Base-by-base conservation (phyloP, 1,139 yeast genomes). In the Scheffersomyces illinoinensis region DNA sequence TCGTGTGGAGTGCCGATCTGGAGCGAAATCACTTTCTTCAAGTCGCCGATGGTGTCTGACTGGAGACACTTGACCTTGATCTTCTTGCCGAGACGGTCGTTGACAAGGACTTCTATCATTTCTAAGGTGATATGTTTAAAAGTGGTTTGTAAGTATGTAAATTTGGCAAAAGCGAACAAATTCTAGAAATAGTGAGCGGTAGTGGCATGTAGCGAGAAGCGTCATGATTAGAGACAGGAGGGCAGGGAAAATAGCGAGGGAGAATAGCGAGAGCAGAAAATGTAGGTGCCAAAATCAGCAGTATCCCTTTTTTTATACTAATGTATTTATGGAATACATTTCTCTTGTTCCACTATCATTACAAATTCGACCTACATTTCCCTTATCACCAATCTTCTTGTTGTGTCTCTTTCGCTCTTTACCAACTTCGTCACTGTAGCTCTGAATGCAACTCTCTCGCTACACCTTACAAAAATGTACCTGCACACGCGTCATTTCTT, bases 21-120 rank as follows among this genome's bases (percentile, higher is more conserved):
- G 20, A 92, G 79, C 0, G 95, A 89, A 19, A 96, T 75, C 12
- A 95, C 85, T 71, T 89, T 88, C 76, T 96, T 95, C 73, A 95
- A 88, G 68, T 96, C 99, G 4, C 96, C 98, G n/a, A 95, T 82
- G 0, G 95, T 84, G 71, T 95, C 99, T 10, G 88, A 88, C 3
- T 89, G 89, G 20, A 93, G 81, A 69, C 97, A 92, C 75, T 92
- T 93, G 56, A 93, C 98, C 57, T 85, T 82, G 53, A 93, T 89
- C 70, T 91, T 92, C 75, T 91, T 91, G 1, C 99, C 99, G 20
- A 95, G 81, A 64, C 97, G 56, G 53, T 66, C 68, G 58, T 66
- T 66, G 4, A 65, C 68, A 54, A 56, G 61, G 33, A 66, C 67
- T 43, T 63, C 64, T n/a, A 66, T 62, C 68, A 66, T 66, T 12